Percentiles rank a stretch among this genome's conserved stretches.
Conservation (phyloP, 2,329 filamentous ascomycete genomes). For the Ascochyta koolunga region DNA sequence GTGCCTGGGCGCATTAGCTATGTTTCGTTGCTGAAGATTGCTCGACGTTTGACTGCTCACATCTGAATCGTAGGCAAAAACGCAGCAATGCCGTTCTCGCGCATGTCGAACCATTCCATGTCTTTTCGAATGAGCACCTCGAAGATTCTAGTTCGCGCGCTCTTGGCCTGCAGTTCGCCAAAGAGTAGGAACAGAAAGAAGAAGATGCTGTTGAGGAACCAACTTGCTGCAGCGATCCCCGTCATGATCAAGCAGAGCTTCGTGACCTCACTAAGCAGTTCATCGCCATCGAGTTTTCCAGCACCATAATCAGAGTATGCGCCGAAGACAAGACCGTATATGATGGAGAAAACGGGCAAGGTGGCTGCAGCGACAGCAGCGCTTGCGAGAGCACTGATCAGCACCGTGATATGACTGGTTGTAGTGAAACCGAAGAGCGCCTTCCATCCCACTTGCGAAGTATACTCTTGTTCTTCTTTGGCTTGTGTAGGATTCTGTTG, state of each 20-base stretch:
- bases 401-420: slow-evolving; percentile 61
- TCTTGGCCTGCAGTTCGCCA: slow-evolving; percentile 78
- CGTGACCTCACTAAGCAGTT: slow-evolving; percentile 63
- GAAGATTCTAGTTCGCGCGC: slow-evolving; percentile 70
- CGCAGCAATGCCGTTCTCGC: slow-evolving; percentile 72
- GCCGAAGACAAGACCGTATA: slow-evolving; percentile 78
- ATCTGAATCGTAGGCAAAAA: slow-evolving; percentile 75
- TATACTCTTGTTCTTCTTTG: slow-evolving; percentile 29
- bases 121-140: slow-evolving; percentile 71
- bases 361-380: slow-evolving; percentile 66
- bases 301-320: slow-evolving; percentile 70
- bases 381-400: slow-evolving; percentile 62
- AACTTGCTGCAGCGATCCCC: slow-evolving; percentile 67
- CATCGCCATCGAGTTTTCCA: slow-evolving; percentile 55
- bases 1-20: slow-evolving; percentile 62
- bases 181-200: slow-evolving; percentile 76
- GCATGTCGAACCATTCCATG: slow-evolving; percentile 80
- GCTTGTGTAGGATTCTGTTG: slow-evolving; percentile 20
- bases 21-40: background rate
- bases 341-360: slow-evolving; percentile 68
- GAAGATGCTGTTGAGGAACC: slow-evolving; percentile 70
- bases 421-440: slow-evolving; percentile 76
- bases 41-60: slow-evolving; percentile 55
- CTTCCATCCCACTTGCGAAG: slow-evolving; percentile 51
- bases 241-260: slow-evolving; percentile 68